Base-by-base conservation (phyloP, 805 yeast genomes). In the Schwanniomyces polymorphus region DNA sequence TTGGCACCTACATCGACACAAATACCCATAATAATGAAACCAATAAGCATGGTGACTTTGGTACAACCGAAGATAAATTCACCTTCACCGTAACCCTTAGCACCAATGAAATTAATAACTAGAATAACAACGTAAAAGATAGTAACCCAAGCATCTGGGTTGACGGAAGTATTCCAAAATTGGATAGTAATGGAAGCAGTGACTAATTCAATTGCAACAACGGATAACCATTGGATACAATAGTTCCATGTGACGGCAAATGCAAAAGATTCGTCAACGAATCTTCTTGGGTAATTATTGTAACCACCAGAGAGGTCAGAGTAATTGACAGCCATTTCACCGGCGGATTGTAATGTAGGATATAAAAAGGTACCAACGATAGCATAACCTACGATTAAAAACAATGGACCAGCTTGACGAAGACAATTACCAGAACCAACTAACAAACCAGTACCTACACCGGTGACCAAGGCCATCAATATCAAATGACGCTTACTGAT, bases 391-490 rank as follows among this genome's bases (percentile, higher is more conserved):
- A 84, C 79, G 42, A 84, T 68, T 27, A 83, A 61, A 37, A 84
- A 80, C 3, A 82, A 85, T 7, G 87, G 86, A 40, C 88, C 88
- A 53, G 86, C 88, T n/a, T 78, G 72, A 35, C 60, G 62, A 50
- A 84, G 66, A 17, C 25, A 27, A 7, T 29, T 43, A 23, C 45
- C 88, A 1, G 86, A 78, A 49, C 86, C 86, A 42, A 84, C 79
- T 49, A 83, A 81, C 46, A 84, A 65, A 60, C 90, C 88, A 2
- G 88, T 82, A 49, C 88, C 88, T 31, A 84, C 79, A 40, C 83
- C 76, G 39, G 86, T 84, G 37, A 87, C 88, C 40, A 85, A 79
- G 33, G 88, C 82, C 52, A 85, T 77, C 79, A 84, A 82, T 52
- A 81, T 81, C 57, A 84, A 60, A 55, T 83, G 88, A 59, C 90